Evolutionary conservation across 176 grass and related monocot genomes (phyloP).

Genomic region (Dendrocalamus sinicus): DNA sequence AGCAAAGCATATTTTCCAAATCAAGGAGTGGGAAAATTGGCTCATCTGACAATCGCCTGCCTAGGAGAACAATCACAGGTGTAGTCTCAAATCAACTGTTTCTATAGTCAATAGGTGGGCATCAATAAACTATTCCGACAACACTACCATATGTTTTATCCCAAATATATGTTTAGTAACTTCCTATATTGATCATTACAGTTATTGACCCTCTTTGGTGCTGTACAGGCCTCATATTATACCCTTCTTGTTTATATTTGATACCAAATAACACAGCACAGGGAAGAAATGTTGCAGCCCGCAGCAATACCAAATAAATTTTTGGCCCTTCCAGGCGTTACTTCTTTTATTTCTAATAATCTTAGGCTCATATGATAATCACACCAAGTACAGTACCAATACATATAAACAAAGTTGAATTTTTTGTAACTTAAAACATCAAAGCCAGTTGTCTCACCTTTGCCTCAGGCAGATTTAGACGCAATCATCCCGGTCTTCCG

Average conservation of each 20-base stretch:
- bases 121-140: background rate
- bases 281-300: background rate
- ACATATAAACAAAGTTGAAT: background rate
- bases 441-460: slow-evolving; percentile 50
- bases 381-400: background rate
- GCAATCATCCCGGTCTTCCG: slow-evolving; percentile 93
- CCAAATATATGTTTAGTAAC: background rate
- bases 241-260: background rate
- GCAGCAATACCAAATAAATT: background rate
- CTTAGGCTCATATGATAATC: background rate
- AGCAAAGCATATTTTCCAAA: background rate
- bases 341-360: background rate
- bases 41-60: background rate
- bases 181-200: background rate
- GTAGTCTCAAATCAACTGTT: background rate
- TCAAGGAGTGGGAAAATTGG: background rate
- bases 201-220: background rate
- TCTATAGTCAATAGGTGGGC: background rate
- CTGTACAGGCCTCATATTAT: background rate
- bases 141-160: background rate
- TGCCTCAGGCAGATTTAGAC: slow-evolving; percentile 40
- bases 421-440: background rate
- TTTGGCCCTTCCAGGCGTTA: background rate
- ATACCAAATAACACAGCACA: background rate
- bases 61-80: background rate